Percentiles rank a stretch among this genome's conserved stretches.
phyloP scores from a whole-genome alignment of 2,329 filamentous ascomycete genomes.

The Alternaria dauci region DNA sequence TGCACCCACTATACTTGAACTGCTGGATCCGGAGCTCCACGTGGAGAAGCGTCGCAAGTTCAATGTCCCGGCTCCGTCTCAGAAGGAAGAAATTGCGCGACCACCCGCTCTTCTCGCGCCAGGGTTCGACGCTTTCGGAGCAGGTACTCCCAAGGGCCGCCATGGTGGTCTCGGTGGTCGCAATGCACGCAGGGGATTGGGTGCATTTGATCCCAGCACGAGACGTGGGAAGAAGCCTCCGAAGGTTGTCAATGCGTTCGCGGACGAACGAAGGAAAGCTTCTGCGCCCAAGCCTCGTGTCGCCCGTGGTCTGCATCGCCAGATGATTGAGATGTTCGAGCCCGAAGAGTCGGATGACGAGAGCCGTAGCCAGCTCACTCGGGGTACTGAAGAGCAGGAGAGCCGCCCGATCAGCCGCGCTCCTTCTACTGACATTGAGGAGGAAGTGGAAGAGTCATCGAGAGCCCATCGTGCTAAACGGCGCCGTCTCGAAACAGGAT shows the following conservation, averaged over 20 bases:
- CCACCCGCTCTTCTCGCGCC: constrained; percentile 62
- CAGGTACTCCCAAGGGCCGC: constrained; percentile 68
- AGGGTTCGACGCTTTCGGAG: constrained; percentile 67
- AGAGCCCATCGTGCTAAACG: constrained; percentile 56
- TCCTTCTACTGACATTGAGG: constrained; percentile 60
- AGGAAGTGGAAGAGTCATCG: constrained; percentile 59
- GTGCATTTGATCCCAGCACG: constrained; percentile 55
- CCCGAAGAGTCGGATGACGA: constrained; percentile 88
- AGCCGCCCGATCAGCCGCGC: constrained; percentile 80
- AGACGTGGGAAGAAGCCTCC: constrained; percentile 51
- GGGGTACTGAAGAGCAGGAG: constrained; percentile 86
- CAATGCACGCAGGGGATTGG: constrained; percentile 52
- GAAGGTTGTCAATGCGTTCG: constrained; percentile 56
- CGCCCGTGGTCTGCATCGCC: constrained; percentile 80
- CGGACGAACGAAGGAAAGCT: constrained; percentile 67
- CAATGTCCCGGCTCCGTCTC: constrained; percentile 73
- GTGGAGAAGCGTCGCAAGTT: constrained; percentile 79
- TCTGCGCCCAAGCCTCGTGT: constrained; percentile 65
- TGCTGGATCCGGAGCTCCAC: constrained; percentile 83
- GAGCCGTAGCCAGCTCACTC: constrained; percentile 68
- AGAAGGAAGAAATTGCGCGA: constrained; percentile 66
- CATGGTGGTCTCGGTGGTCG: constrained; percentile 52
- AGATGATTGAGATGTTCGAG: constrained; percentile 75
- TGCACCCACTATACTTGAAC: constrained; percentile 79
- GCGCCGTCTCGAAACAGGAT: constrained; percentile 55